Base-by-base conservation (phyloP, 352 stramenopile species). In the Phytophthora crassamura region DNA sequence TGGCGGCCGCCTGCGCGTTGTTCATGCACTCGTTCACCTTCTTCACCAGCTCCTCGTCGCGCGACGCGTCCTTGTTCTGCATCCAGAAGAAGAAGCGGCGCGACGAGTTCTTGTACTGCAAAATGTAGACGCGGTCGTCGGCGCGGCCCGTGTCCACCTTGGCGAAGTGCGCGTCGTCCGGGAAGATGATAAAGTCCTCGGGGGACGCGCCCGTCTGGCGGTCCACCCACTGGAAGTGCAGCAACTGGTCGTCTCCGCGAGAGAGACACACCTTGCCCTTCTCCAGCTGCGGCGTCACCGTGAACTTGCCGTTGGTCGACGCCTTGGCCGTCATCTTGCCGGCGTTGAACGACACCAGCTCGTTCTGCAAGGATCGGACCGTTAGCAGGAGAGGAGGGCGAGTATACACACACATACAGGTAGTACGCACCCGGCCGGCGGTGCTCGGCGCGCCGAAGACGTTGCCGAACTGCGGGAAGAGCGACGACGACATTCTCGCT, bases 21-120 rank as follows among this genome's bases (percentile, higher is more conserved):
- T 95, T 96, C 86, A 97, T 97, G 62, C 76, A 88, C 50, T 95
- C 86, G 71, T 97, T 95, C 28, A 96, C 75, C 59, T 96, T 97
- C 69, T 92, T 93, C 25, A 80, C 75, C 9, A 93, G 67, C 47
- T 96, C 91, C 34, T 95, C 88, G 53, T 97, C 91, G 32, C 94
- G 89, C 16, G 86, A 86, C 36, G 72, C 79, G 68, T 96, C 85
- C 72, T 96, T 97, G 76, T 94, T 91, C 86, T 98, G 93, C 91
- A 98, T 97, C 93, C 93, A 98, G 72, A 98, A 98, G 73, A 98
- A 97, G 74, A 98, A 98, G 18, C 92, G 89, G 15, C 93, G 88
- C 7, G 84, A 85, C 57, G 85, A 96, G 71, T 93, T 94, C 69
- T 96, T 96, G 84, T 97, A 98, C 77, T 98, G 90, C 60, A 98